Base-by-base conservation (phyloP, 2,329 filamentous ascomycete species). In the Xylaria sp. region DNA sequence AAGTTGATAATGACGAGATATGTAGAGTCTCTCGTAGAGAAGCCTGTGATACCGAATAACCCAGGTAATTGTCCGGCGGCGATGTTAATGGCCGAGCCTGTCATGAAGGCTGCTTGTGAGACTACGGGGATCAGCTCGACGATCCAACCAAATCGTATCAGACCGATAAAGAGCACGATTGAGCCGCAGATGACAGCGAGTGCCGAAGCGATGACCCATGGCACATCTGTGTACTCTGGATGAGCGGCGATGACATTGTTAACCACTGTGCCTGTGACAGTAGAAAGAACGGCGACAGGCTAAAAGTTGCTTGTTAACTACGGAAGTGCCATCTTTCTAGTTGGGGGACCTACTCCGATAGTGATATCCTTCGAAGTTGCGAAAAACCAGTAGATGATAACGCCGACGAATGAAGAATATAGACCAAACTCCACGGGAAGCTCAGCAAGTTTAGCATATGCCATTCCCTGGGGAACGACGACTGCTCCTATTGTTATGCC, bases 281-380 rank as follows among this genome's bases (percentile, higher is more conserved):
- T 97, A 1, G 94, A 98, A 87, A 98, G 92, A 73, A 98, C 96
- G 44, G 96, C 96, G 58, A 98, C 96, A 37, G 95, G 95, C 91
- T 93, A 71, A 71, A 42, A 16, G 37, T 16, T 18, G 18, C 12
- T 35, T 32, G 60, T 72, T 66, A 67, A 58, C 60, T 69, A 75
- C 3, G 42, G 65, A 65, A 71, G 68, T 5, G 1, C 1, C 59
- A 18, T 4, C 44, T 16, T 59, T 54, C 35, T 13, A 54, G 44
- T 18, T 35, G 3, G 37, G 72, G 59, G 1, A 87, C 90, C 82
- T 85, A 93, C 91, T 18, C 95, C 95, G 65, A 98, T 98, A 10
- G 95, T 98, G 77, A 99, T 98, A 80, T 99, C 95, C 79, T 98
- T 99, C 16, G 95, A 98, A 0, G 96, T 99, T 40, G 94, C 96